Conservation (phyloP, 106 monocot species). For the Platanthera zijinensis region DNA sequence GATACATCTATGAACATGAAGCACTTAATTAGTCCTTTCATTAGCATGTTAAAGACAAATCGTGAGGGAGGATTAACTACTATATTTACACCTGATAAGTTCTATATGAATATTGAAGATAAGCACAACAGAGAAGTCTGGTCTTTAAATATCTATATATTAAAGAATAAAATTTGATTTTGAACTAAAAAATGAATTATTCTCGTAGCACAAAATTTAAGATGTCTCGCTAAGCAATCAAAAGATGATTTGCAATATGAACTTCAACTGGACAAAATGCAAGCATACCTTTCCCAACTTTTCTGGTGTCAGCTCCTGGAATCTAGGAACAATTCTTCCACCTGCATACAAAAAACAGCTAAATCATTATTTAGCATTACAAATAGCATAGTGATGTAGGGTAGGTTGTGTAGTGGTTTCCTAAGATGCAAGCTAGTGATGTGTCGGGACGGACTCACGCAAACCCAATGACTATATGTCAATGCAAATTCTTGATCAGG, state of each 20-base stretch:
- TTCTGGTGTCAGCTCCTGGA: slow-evolving; percentile 89
- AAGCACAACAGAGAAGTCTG: background rate
- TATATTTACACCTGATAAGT: too few relatives aligned
- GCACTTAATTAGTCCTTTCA: background rate
- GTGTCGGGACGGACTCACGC: too few relatives aligned
- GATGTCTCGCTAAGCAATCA: background rate
- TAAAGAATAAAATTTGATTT: background rate
- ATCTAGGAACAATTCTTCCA: slow-evolving; percentile 98
- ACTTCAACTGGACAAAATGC: background rate
- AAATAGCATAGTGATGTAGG: too few relatives aligned
- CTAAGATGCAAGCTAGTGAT: too few relatives aligned
- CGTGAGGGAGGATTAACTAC: background rate
- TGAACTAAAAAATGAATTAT: background rate
- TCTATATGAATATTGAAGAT: background rate
- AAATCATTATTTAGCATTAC: background rate
- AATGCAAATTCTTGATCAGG: too few relatives aligned
- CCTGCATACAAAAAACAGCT: slow-evolving; percentile 29
- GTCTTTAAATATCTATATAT: background rate
- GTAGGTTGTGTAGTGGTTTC: too few relatives aligned
- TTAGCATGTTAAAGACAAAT: background rate
- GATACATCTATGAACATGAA: background rate
- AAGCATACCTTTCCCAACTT: slow-evolving; percentile 79
- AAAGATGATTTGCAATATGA: slow-evolving; percentile 2
- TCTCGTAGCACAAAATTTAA: background rate
- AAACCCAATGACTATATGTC: too few relatives aligned